A percentile compares a stretch with the other conserved stretches of the same genome.
Conservation (phyloP, 208 protist species). For the Acanthamoeba lenticulata region DNA sequence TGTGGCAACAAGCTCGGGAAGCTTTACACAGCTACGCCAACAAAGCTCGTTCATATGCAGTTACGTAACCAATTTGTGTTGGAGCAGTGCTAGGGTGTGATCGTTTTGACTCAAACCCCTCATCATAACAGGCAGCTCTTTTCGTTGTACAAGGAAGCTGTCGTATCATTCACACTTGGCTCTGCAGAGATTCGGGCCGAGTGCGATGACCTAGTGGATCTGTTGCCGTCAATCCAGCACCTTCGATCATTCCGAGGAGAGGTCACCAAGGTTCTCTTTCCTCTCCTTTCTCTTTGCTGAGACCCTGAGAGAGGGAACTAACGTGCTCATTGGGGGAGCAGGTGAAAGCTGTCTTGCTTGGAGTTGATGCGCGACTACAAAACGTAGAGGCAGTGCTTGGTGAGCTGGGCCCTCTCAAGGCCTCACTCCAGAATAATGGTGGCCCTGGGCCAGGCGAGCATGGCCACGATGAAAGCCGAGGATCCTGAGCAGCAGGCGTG, state of each 20-base stretch:
- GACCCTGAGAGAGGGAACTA: too few species aligned
- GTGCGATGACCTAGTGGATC: background rate
- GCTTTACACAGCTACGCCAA: constrained; percentile 23
- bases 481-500: too few species aligned
- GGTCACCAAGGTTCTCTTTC: background rate
- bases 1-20: constrained; percentile 11
- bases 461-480: too few species aligned
- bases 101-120: background rate
- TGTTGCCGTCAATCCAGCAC: background rate
- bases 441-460: too few species aligned
- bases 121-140: background rate
- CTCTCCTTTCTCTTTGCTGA: too few species aligned
- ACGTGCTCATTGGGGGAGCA: too few species aligned
- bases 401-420: too few species aligned
- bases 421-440: too few species aligned
- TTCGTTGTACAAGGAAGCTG: background rate
- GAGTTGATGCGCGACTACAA: too few species aligned
- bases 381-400: too few species aligned
- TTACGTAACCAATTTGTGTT: background rate
- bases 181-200: background rate
- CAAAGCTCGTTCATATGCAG: constrained; percentile 29
- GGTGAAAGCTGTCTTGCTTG: too few species aligned
- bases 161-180: background rate
- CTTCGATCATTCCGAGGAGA: background rate
- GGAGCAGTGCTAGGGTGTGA: background rate